A percentile compares a stretch with the other conserved stretches of the same genome.
Conservation (phyloP, 2,329 filamentous ascomycete species). For the Aspergillus costaricaensis region DNA sequence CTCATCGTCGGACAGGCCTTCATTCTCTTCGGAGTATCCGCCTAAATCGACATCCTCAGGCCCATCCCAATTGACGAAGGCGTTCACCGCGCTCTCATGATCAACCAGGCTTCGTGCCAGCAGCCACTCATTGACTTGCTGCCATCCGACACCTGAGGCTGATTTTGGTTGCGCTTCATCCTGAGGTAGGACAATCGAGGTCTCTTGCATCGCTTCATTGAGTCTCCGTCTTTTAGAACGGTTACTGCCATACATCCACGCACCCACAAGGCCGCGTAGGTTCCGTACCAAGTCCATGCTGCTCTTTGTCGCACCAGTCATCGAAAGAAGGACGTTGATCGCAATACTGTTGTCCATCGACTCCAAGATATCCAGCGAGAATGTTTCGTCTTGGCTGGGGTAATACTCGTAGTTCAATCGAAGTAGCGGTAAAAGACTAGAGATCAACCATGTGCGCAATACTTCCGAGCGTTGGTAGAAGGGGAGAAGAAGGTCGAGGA, state of each 20-base stretch:
- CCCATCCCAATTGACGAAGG: constrained; percentile 61
- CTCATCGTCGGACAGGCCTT: constrained; percentile 47
- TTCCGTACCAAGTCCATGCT: constrained; percentile 53
- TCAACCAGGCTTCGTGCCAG: constrained; percentile 54
- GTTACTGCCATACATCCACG: constrained; percentile 63
- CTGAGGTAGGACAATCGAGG: constrained; percentile 31
- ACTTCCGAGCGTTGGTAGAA: constrained; percentile 57
- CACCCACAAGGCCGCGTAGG: constrained; percentile 60
- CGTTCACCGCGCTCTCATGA: constrained; percentile 51
- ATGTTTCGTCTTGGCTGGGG: constrained; percentile 46
- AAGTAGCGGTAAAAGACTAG: constrained; percentile 59
- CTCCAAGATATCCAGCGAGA: constrained; percentile 56
- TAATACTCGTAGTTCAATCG: constrained; percentile 66
- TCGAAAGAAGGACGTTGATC: constrained; percentile 56
- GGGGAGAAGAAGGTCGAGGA: constrained; percentile 58
- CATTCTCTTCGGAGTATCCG: constrained; percentile 49
- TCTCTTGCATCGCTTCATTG: constrained; percentile 32
- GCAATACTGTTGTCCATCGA: constrained; percentile 53
- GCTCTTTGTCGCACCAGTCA: constrained; percentile 37
- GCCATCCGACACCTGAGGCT: constrained; percentile 52
- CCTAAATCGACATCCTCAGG: constrained; percentile 62
- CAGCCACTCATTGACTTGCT: constrained; percentile 62
- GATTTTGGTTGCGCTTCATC: constrained; percentile 21
- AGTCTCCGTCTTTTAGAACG: constrained; percentile 57
- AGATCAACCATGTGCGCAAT: constrained; percentile 62